A percentile compares a stretch with the other conserved stretches of the same genome.
phyloP scores from a whole-genome alignment of 1,284 basidiomycete genomes.

The Apiotrichum siamense region DNA sequence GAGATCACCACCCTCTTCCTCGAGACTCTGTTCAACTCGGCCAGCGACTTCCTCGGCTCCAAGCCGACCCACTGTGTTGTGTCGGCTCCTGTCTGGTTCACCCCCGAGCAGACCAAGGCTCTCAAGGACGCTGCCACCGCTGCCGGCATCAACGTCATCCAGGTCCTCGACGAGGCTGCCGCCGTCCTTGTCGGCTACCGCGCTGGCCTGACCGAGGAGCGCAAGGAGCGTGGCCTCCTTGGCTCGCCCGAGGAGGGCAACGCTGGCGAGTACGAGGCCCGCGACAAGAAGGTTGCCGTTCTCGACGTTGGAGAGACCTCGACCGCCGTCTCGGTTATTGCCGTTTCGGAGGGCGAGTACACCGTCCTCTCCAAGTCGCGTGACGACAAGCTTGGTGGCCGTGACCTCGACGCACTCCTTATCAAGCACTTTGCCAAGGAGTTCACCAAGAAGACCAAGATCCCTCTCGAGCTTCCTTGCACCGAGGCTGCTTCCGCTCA shows the following conservation, averaged over 20 bases:
- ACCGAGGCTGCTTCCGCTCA: conserved; percentile 51
- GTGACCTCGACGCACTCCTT: conserved; percentile 54
- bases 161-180: conserved; percentile 70
- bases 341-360: conserved; percentile 54
- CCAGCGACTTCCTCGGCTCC: conserved; percentile 82
- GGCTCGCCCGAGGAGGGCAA: conserved; percentile 47
- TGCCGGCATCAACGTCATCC: conserved; percentile 76
- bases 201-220: conserved; percentile 44
- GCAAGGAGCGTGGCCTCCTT: conserved; percentile 43
- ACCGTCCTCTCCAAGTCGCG: conserved; percentile 51
- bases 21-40: conserved; percentile 74
- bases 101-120: conserved; percentile 62
- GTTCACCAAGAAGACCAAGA: conserved; percentile 94
- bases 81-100: conserved; percentile 72
- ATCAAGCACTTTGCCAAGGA: conserved; percentile 92
- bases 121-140: conserved; percentile 68
- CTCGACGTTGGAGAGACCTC: conserved; percentile 58
- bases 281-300: conserved; percentile 55
- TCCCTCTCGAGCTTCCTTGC: conserved; percentile 60
- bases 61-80: conserved; percentile 77
- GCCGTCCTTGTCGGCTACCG: conserved; percentile 56
- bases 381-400: conserved; percentile 53
- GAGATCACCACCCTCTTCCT: conserved; percentile 86
- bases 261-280: conserved; percentile 47
- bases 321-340: conserved; percentile 51